A percentile compares a stretch with the other conserved stretches of the same genome.
phyloP scores from a whole-genome alignment of 1,139 yeast genomes.

The Suhomyces guaymorum region DNA sequence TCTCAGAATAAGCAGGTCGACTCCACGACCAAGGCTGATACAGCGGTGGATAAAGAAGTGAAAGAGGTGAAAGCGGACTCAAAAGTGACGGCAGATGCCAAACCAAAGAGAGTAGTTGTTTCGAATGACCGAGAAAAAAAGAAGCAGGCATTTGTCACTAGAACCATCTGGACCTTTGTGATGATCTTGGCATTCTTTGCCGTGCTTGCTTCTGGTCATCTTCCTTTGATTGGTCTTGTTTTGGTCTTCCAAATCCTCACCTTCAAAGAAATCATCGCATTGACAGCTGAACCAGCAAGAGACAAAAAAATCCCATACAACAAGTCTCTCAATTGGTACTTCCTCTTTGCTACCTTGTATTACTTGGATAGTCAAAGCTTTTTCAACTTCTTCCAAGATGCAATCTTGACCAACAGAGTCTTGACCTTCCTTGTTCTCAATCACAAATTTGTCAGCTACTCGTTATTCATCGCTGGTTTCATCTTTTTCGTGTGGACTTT shows the following conservation, averaged over 20 bases:
- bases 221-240: slow-evolving; percentile 73
- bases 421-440: slow-evolving; percentile 53
- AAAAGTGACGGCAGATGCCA: not conserved
- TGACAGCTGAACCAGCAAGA: slow-evolving; percentile 81
- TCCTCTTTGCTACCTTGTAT: slow-evolving; percentile 76
- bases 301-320: slow-evolving; percentile 83
- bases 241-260: slow-evolving; percentile 76
- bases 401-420: slow-evolving; percentile 44
- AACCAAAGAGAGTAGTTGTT: slow-evolving; percentile 8
- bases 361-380: slow-evolving; percentile 87
- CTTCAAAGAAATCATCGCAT: slow-evolving; percentile 87
- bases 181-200: slow-evolving; percentile 79
- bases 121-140: slow-evolving; percentile 58
- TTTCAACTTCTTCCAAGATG: slow-evolving; percentile 56
- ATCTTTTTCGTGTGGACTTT: slow-evolving; percentile 86
- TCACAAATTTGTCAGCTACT: slow-evolving; percentile 82
- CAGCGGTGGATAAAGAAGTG: slow-evolving; percentile 10
- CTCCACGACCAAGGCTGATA: not conserved
- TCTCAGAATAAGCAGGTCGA: not conserved
- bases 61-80: slow-evolving; percentile 1
- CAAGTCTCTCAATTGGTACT: slow-evolving; percentile 87
- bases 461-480: slow-evolving; percentile 84
- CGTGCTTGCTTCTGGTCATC: slow-evolving; percentile 83
- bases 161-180: slow-evolving; percentile 93
- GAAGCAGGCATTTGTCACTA: slow-evolving; percentile 78